Evolutionary conservation across 164 flowering plant genomes (phyloP).

Genomic region (Sextonia rubra): DNA sequence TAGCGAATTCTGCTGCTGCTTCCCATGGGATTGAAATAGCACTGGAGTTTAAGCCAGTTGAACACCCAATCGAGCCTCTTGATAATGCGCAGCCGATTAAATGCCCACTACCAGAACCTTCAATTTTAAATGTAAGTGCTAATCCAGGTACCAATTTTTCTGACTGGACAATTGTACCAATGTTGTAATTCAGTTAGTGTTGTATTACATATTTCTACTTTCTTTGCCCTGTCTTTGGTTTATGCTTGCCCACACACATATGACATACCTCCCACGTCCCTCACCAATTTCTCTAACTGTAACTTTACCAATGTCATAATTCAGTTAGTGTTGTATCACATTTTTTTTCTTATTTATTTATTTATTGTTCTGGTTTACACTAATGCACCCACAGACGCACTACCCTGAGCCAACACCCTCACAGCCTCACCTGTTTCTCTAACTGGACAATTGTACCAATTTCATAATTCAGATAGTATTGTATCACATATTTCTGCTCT

Average conservation of each 20-base stretch:
- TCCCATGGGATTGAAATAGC: slow-evolving; percentile 81
- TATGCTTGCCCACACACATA: too few relatives aligned
- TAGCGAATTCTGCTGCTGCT: slow-evolving; percentile 17
- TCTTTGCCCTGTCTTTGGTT: too few relatives aligned
- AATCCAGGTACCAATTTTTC: neutral
- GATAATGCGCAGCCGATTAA: slow-evolving; percentile 76
- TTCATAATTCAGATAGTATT: too few relatives aligned
- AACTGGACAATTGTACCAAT: neutral
- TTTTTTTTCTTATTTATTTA: too few relatives aligned
- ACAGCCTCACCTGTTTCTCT: neutral
- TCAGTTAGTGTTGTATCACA: too few relatives aligned
- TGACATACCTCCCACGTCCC: too few relatives aligned
- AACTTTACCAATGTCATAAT: neutral
- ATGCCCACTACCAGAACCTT: slow-evolving; percentile 93
- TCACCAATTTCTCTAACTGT: neutral
- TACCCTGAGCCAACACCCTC: too few relatives aligned
- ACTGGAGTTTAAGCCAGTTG: slow-evolving; percentile 85
- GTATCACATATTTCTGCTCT: too few relatives aligned
- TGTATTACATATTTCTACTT: too few relatives aligned
- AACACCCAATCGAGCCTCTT: slow-evolving; percentile 80
- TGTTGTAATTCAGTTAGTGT: too few relatives aligned
- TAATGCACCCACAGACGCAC: too few relatives aligned
- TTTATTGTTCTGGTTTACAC: too few relatives aligned
- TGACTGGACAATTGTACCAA: neutral
- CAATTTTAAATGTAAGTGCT: slow-evolving; percentile 81